Conservation (phyloP, 305 asterid genomes). For the Nicotiana rustica region DNA sequence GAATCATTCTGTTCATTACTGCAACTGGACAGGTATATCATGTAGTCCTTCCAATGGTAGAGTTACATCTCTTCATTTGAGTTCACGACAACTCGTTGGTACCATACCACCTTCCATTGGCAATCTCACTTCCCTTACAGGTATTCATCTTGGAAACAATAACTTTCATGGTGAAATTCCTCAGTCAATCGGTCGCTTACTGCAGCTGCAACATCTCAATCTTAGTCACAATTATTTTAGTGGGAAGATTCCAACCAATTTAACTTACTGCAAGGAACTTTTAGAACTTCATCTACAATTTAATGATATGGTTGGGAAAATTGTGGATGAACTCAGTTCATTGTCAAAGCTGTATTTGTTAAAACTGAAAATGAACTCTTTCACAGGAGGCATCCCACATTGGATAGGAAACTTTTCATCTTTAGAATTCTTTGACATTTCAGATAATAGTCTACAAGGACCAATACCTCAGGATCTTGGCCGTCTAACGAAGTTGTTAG, state of each 20-base stretch:
- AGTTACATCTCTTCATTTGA: conserved; percentile 36
- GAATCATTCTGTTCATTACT: conserved; percentile 39
- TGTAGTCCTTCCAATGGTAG: conserved; percentile 32
- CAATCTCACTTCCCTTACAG: conserved; percentile 38
- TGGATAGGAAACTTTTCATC: conserved; percentile 37
- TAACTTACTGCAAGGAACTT: conserved; percentile 40
- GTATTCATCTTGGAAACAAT: conserved; percentile 33
- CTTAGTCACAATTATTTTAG: conserved; percentile 31
- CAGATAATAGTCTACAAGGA: conserved; percentile 30
- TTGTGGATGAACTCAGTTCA: conserved; percentile 37
- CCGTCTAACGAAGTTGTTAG: neutral
- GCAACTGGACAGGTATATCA: conserved; percentile 42
- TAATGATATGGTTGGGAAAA: conserved; percentile 38
- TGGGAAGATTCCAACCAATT: conserved; percentile 37
- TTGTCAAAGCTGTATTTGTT: conserved; percentile 21
- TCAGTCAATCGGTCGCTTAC: conserved; percentile 39
- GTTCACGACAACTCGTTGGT: conserved; percentile 24
- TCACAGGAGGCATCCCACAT: conserved; percentile 39
- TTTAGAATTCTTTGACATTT: conserved; percentile 10
- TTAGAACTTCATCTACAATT: conserved; percentile 29
- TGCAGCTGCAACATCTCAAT: conserved; percentile 36
- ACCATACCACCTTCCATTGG: conserved; percentile 37
- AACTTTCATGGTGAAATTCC: conserved; percentile 39
- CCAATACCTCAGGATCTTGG: conserved; percentile 34
- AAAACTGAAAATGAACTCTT: conserved; percentile 21